Evolutionary conservation across 768 basidiomycete genomes (phyloP).

Genomic region (Pleurotus pulmonarius): DNA sequence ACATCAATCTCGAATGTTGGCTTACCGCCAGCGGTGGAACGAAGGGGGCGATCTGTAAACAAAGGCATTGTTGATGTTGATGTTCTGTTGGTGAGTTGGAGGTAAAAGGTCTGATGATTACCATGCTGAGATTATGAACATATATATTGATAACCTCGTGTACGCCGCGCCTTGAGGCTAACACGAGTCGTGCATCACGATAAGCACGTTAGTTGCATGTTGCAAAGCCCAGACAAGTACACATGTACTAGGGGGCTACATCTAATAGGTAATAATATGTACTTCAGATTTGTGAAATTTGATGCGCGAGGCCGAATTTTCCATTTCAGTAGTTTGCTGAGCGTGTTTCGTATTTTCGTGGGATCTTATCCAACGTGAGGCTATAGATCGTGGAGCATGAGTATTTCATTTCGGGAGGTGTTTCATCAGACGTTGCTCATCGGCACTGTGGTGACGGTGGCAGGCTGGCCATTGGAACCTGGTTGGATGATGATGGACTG

Average conservation of each 20-base stretch:
- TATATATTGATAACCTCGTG: constrained; percentile 4
- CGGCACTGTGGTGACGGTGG: constrained; percentile 61
- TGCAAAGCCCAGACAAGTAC: not conserved
- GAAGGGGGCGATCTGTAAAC: constrained; percentile 44
- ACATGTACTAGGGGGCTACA: not conserved
- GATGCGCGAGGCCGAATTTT: too few species aligned
- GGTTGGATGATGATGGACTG: constrained; percentile 68
- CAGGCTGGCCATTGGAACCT: constrained; percentile 52
- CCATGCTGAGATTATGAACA: not conserved
- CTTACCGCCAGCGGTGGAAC: constrained; percentile 40
- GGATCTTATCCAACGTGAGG: not conserved
- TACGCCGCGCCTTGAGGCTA: constrained; percentile 3
- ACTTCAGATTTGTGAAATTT: not conserved
- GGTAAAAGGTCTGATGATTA: not conserved
- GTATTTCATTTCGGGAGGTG: not conserved
- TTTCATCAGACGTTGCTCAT: constrained; percentile 17
- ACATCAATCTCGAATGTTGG: not conserved
- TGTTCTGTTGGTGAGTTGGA: constrained; percentile 1
- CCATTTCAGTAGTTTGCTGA: not conserved
- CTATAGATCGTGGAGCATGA: not conserved
- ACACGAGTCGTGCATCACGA: constrained; percentile 4
- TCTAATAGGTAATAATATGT: not conserved
- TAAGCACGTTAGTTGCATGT: not conserved
- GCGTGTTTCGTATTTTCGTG: not conserved
- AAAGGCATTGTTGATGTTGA: constrained; percentile 34